These are phyloP conservation scores for Alternaria sp. DNA, from an alignment of 2,329 filamentous ascomycete species.

Conservation along the genomic window DNA sequence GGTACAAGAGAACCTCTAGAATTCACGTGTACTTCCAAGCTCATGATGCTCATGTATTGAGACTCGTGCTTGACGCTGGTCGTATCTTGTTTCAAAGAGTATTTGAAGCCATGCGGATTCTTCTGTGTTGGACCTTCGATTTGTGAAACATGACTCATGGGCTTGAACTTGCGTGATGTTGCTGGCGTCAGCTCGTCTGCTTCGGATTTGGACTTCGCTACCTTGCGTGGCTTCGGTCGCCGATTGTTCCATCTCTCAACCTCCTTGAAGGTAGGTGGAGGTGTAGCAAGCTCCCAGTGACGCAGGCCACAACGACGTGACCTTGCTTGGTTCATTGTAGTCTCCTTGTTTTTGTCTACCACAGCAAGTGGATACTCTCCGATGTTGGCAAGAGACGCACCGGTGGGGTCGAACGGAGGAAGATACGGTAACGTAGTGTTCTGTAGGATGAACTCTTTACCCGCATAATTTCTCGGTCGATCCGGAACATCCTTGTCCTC, in stretches of 20 bases:
- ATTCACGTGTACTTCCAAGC: slow-evolving; percentile 90
- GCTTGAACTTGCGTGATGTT: slow-evolving; percentile 23
- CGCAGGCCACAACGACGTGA: slow-evolving; percentile 68
- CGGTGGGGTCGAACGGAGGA: slow-evolving; percentile 76
- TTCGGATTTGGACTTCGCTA: slow-evolving; percentile 12
- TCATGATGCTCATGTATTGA: slow-evolving; percentile 97
- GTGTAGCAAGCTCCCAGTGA: slow-evolving; percentile 78
- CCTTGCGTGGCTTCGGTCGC: slow-evolving; percentile 42
- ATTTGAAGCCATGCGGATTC: slow-evolving; percentile 84
- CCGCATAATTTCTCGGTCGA: slow-evolving; percentile 82
- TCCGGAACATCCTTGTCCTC: slow-evolving; percentile 83
- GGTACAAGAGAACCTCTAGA: slow-evolving; percentile 82
- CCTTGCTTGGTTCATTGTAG: slow-evolving; percentile 61
- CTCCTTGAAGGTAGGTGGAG: slow-evolving; percentile 75
- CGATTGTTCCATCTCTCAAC: slow-evolving; percentile 72
- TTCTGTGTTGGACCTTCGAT: slow-evolving; percentile 89
- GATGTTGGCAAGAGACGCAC: slow-evolving; percentile 64
- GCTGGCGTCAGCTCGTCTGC: slow-evolving; percentile 14
- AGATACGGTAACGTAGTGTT: slow-evolving; percentile 81
- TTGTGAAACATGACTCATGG: slow-evolving; percentile 70
- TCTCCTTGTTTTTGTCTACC: slow-evolving; percentile 62
- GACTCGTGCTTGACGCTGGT: slow-evolving; percentile 83
- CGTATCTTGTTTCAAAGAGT: slow-evolving; percentile 77
- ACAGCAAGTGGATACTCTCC: slow-evolving; percentile 61
- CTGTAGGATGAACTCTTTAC: slow-evolving; percentile 81